A percentile compares a stretch with the other conserved stretches of the same genome.
Evolutionary conservation across 2,329 filamentous ascomycete genomes (phyloP).

Genomic region (Xylaria sp.): DNA sequence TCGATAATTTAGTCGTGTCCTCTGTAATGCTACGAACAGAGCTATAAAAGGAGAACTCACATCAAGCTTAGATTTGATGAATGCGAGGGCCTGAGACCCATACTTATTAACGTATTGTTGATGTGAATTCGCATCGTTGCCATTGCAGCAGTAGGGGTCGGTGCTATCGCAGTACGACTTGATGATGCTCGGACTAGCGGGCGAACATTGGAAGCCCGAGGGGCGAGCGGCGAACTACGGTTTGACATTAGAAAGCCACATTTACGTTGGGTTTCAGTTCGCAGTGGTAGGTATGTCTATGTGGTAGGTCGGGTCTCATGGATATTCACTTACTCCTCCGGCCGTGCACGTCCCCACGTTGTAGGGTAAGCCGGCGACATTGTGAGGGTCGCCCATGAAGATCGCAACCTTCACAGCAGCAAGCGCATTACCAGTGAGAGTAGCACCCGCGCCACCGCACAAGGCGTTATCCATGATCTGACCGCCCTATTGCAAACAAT

Average conservation of each 20-base stretch:
- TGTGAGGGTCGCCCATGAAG: conserved; percentile 67
- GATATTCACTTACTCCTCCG: conserved; percentile 56
- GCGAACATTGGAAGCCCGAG: conserved; percentile 60
- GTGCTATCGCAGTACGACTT: conserved; percentile 68
- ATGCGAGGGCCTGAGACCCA: conserved; percentile 61
- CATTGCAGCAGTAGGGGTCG: conserved; percentile 71
- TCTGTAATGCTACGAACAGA: too few species aligned
- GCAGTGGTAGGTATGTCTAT: too few species aligned
- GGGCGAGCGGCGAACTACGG: conserved; percentile 65
- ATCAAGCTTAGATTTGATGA: conserved; percentile 48
- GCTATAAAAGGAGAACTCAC: conserved; percentile 14
- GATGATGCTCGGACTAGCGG: conserved; percentile 56
- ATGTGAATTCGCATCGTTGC: conserved; percentile 64
- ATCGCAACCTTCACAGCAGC: conserved; percentile 64
- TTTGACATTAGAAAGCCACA: background rate
- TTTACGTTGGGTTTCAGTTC: too few species aligned
- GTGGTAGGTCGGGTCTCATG: too few species aligned
- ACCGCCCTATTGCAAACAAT: conserved; percentile 55
- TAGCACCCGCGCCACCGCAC: conserved; percentile 60
- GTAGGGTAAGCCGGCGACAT: conserved; percentile 60
- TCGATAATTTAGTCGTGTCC: too few species aligned
- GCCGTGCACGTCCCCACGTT: conserved; percentile 66
- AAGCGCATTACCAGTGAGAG: conserved; percentile 51
- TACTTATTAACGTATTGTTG: conserved; percentile 66
- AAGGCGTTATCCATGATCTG: conserved; percentile 68